Evolutionary conservation across 176 grass and related monocot species (phyloP), one percentile per base, ranked within the genome.

Genomic region (Phoenix roebelenii): DNA sequence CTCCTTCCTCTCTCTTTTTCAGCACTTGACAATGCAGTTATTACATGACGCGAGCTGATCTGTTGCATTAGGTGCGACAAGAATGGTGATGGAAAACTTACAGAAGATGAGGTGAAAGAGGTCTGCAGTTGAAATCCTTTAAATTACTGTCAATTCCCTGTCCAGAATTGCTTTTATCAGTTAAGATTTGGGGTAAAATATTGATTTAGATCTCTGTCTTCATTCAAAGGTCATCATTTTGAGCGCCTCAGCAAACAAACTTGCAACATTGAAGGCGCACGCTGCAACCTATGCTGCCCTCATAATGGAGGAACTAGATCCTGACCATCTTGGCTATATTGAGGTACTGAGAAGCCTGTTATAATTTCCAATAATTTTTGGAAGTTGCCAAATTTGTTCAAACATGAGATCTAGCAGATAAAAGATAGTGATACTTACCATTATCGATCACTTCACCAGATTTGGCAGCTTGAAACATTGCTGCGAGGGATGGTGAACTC

Each of bases 251-350:
- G 79, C 79, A 4, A 98, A 98, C 80, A 98, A 81, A 71, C 84
- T 98, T 51, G 85, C 76, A 12, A 98, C 83, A 61, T 29, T 98
- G 57, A 98, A 98, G 71, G 71, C 62, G 9, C 84, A 92, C 61
- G 93, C 93, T 2, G 84, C 84, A 19, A 86, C 84, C 55, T 98
- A 98, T 61, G 88, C 93, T 39, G 72, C 81, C 17, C 77, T 92
- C 39, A 91, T 98, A 69, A 98, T 98, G 93, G 85, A 92, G 67
- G 93, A 98, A 70, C 82, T 98, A 32, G 93, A 98, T 54, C 88
- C 93, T 2, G 69, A 98, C 24, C 60, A 92, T 57, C 79, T 66
- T 16, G 88, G 93, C 26, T 98, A 98, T 73, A 89, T 98, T 20
- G 88, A 98, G 91, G 91, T 84, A 63, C 29, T 20, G 32, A 73